Evolutionary conservation across 305 asterid genomes (phyloP), one percentile per base, ranked within the genome.

Genomic region (Ajuga reptans): DNA sequence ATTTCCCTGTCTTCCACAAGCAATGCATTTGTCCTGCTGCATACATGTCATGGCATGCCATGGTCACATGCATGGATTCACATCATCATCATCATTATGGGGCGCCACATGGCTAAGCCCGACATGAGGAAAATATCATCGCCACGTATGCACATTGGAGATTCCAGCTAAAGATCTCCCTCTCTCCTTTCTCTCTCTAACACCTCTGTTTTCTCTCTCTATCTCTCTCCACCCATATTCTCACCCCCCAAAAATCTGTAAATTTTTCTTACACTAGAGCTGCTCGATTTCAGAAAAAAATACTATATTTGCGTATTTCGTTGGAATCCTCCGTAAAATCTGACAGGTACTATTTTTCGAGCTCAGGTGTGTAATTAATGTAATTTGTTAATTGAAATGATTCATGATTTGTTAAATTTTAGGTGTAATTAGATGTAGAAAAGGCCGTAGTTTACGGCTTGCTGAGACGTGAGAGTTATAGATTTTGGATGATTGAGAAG

Each of bases 101-200:
- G n/a, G 62, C 80, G 84, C 85, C 91, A 83, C 72, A 73, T 83
- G 90, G 87, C 84, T 50, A 15, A 41, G 70, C 21, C 24, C 66
- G 80, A 79, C 82, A 65, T 63, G 82, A 78, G 85, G 78, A 85
- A 89, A 89, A 89, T 89, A 88, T 88, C 92, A 78, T 83, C 61
- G 87, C 89, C 96, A 89, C 96, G 89, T 89, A 70, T 21, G 91
- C 87, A 65, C 2, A 71, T 33, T 68, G 68, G 85, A 76, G 86
- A 80, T 64, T 70, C 78, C 82, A 80, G 95, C 78, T 88, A 88
- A 90, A 90, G 93, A 86, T 90, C 89, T 83, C 80, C 64, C 58
- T 34, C 66, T 54, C 77, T 45, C 69, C 61, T 64, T n/a, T 54
- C 77, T 71, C 69, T 70, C 75, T 75, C 78, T 72, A 16, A 37